phyloP scores from a whole-genome alignment of 2,329 filamentous ascomycete species.

The Paraphoma chrysanthemicola region DNA sequence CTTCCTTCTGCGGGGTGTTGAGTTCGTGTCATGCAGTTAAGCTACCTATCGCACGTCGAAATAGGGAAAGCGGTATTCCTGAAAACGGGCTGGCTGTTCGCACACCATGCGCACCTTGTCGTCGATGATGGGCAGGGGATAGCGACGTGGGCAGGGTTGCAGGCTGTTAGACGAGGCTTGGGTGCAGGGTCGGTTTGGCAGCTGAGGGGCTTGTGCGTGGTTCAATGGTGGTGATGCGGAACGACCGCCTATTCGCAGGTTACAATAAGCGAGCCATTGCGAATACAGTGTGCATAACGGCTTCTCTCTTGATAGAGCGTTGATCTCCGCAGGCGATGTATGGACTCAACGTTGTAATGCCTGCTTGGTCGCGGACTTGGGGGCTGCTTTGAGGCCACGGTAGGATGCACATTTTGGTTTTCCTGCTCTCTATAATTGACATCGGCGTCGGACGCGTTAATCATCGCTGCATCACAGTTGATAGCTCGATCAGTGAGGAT shows the following conservation, averaged over 20 bases:
- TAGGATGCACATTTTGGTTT: background rate
- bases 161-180: slow-evolving; percentile 22
- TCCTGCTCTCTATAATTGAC: background rate
- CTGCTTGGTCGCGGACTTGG: too few relatives aligned
- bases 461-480: background rate
- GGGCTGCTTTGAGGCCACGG: background rate
- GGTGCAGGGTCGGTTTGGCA: slow-evolving; percentile 22
- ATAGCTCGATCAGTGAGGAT: background rate
- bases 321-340: slow-evolving; percentile 13
- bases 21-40: slow-evolving; percentile 27
- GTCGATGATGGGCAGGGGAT: slow-evolving; percentile 20
- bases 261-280: slow-evolving; percentile 21
- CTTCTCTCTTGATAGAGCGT: slow-evolving; percentile 16
- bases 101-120: slow-evolving; percentile 8
- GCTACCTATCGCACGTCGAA: slow-evolving; percentile 10
- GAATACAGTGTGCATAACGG: slow-evolving; percentile 27
- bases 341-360: background rate
- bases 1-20: slow-evolving; percentile 19
- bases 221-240: slow-evolving; percentile 22
- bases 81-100: slow-evolving; percentile 7
- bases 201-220: slow-evolving; percentile 20
- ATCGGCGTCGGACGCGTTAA: background rate
- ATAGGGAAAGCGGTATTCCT: slow-evolving; percentile 8
- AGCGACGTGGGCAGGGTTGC: slow-evolving; percentile 17
- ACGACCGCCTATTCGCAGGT: slow-evolving; percentile 24